Percentiles rank a stretch among this genome's conserved stretches.
phyloP scores from a whole-genome alignment of 768 basidiomycete species.

The Suillus spraguei region DNA sequence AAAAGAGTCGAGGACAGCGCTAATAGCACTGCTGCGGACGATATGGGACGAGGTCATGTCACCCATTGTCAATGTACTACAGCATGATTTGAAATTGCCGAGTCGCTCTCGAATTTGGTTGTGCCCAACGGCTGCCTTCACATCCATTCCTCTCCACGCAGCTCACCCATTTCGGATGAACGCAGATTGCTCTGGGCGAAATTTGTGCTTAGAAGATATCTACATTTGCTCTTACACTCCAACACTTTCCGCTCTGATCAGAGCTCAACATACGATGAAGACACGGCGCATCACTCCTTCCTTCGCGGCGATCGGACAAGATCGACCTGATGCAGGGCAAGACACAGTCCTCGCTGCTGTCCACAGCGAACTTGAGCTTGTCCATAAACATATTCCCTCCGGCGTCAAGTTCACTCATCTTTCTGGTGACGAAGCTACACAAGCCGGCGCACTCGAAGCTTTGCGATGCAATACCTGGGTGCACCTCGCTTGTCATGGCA shows the following conservation, averaged over 20 bases:
- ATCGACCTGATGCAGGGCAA: conserved; percentile 2
- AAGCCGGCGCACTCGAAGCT: conserved; percentile 5
- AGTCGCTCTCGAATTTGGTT: conserved; percentile 18
- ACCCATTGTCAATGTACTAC: conserved; percentile 16
- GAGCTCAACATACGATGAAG: not conserved
- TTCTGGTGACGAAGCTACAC: conserved; percentile 11
- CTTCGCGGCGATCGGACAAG: conserved; percentile 11
- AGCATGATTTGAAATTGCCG: conserved; percentile 2
- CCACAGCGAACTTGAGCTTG: conserved; percentile 5
- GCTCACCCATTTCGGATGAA: conserved; percentile 15
- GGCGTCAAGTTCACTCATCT: conserved; percentile 6
- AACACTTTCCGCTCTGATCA: conserved; percentile 22
- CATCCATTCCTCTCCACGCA: conserved; percentile 23
- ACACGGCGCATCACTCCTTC: not conserved
- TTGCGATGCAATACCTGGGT: conserved; percentile 17
- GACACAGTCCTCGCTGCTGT: conserved; percentile 6
- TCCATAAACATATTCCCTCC: conserved; percentile 6
- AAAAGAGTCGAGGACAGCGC: not conserved
- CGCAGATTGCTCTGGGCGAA: conserved; percentile 13
- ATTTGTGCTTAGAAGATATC: conserved; percentile 12
- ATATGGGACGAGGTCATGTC: not conserved
- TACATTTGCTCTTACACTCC: conserved; percentile 30
- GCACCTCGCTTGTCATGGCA: conserved; percentile 30
- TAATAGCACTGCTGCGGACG: not conserved
- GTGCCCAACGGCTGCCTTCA: conserved; percentile 17